A percentile compares a stretch with the other conserved stretches of the same genome.
These are phyloP conservation scores for Gynostemma pentaphyllum DNA, from an alignment of 306 rosid genomes.

Conservation along the genomic window DNA sequence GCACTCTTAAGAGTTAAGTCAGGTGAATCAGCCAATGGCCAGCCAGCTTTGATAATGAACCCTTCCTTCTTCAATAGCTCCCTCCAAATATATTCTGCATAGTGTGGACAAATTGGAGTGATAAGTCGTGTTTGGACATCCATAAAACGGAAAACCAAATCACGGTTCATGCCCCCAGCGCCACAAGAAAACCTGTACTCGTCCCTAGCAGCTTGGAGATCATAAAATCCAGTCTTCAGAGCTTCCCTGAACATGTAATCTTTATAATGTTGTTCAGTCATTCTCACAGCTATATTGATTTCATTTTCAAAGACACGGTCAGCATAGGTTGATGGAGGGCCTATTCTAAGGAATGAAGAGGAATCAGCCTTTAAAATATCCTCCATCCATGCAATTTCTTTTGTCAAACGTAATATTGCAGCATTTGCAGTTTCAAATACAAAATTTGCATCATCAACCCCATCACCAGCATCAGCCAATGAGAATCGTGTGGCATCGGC, in stretches of 20 bases:
- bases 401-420: conserved; percentile 72
- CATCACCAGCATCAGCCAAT: conserved; percentile 96
- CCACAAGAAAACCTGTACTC: conserved; percentile 85
- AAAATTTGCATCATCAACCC: conserved; percentile 89
- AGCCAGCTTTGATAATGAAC: conserved; percentile 74
- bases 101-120: conserved; percentile 88
- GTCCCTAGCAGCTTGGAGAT: conserved; percentile 83
- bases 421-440: conserved; percentile 86
- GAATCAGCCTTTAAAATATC: conserved; percentile 56
- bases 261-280: conserved; percentile 64
- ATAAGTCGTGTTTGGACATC: conserved; percentile 87
- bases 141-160: conserved; percentile 66
- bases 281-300: conserved; percentile 62
- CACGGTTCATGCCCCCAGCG: conserved; percentile 56
- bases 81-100: conserved; percentile 81
- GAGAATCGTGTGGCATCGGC: conserved; percentile 88
- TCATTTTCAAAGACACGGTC: conserved; percentile 76
- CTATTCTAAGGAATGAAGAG: conserved; percentile 52
- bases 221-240: conserved; percentile 80
- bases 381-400: conserved; percentile 82
- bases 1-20: conserved; percentile 63
- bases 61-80: conserved; percentile 70
- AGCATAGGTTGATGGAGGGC: conserved; percentile 71
- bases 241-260: conserved; percentile 83
- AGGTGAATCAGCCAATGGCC: conserved; percentile 71